phyloP scores from a whole-genome alignment of 2,329 filamentous ascomycete genomes.

The Kalaharituber pfeilii region DNA sequence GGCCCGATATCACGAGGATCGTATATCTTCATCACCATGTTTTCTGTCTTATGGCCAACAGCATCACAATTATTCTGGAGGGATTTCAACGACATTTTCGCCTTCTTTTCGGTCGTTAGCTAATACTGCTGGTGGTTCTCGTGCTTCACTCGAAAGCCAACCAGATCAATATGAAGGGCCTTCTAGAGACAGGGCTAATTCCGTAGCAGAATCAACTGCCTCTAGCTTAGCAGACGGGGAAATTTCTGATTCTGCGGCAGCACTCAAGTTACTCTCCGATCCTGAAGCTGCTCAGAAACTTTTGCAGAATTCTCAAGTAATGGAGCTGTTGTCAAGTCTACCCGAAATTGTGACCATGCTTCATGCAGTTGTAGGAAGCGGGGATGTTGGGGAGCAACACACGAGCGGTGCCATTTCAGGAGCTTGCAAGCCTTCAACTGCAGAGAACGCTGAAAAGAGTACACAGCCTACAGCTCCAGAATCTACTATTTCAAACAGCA shows the following conservation, averaged over 20 bases:
- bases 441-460: too few relatives aligned
- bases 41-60: not conserved
- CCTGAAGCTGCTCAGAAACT: not conserved
- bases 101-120: not conserved
- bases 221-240: not conserved
- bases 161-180: not conserved
- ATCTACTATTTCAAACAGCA: too few relatives aligned
- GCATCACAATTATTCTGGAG: constrained; percentile 1
- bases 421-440: too few relatives aligned
- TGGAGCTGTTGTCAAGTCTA: not conserved
- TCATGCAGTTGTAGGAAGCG: not conserved
- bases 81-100: not conserved
- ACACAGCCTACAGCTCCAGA: too few relatives aligned
- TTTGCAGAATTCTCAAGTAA: not conserved
- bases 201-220: not conserved
- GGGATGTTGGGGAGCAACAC: not conserved
- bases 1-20: constrained; percentile 15
- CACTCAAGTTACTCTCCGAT: not conserved
- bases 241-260: not conserved
- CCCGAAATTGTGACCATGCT: not conserved
- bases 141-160: not conserved
- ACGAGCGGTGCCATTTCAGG: not conserved
- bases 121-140: not conserved
- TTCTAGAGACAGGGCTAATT: not conserved
- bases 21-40: not conserved